Evolutionary conservation across 23 red algal species (phyloP), one percentile per base, ranked within the genome.

Genomic region (Pyropia yezoensis): DNA sequence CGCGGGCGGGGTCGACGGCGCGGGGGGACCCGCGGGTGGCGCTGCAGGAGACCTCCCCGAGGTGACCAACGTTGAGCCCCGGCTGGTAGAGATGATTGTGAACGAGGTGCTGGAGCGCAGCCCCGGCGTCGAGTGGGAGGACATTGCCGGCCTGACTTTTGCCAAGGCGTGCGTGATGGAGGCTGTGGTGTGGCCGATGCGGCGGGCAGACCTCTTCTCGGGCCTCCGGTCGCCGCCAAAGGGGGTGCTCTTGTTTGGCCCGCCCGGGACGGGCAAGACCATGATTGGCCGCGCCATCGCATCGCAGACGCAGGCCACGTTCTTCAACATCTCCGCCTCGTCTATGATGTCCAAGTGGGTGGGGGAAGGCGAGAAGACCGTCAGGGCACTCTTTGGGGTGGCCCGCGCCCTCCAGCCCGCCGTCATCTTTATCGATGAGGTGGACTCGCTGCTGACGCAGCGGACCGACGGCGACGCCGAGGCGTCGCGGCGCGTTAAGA

Each of bases 371-470:
- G 94, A 98, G 65, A 98, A 98, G 74, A 83, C 75, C 52, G 94
- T 98, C 28, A 54, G 85, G 6, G 94, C 85, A 3, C 70, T 98
- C 54, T 98, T 98, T 51, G 80, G 61, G 22, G 79, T 89, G 24
- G 94, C 94, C 6, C 77, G 86, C 18, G 76, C 50, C 12, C 61
- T 90, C 13, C 88, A 93, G 71, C 94, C 94, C 2, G 79, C 85
- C 30, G 85, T 98, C n/a, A 84, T 98, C 47, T 98, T 98, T 50
- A 90, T 98, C 33, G 94, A 98, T 60, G 94, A 98, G 73, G 88
- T 98, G 29, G 94, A 98, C 58, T 91, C 85, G 23, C 53, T 98
- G 21, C 27, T 98, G 13, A 71, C 73, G 26, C 49, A 67, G 18
- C 65, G 94, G 45, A 71, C 69, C 27, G 94, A 98, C 24, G 33